A percentile compares a stretch with the other conserved stretches of the same genome.
Conservation (phyloP, 495 filamentous ascomycete species). For the Pseudomonodictys pantanalensis region DNA sequence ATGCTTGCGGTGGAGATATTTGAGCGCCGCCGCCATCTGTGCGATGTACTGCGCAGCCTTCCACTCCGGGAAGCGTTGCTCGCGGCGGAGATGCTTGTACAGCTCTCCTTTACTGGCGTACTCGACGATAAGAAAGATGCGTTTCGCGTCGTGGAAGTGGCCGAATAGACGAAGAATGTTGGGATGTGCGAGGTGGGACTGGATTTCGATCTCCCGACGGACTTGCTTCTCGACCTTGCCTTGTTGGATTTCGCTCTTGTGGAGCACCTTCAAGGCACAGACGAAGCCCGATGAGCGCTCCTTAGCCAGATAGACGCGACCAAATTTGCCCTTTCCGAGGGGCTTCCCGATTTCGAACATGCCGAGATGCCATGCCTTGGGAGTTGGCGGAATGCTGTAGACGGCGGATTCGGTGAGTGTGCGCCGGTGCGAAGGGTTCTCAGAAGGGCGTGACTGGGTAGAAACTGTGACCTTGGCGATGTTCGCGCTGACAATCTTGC, state of each 20-base stretch:
- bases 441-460: slow-evolving; percentile 58
- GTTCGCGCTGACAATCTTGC: slow-evolving; percentile 36
- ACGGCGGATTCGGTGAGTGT: slow-evolving; percentile 46
- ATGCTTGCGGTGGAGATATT: slow-evolving; percentile 94
- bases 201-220: slow-evolving; percentile 95
- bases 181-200: slow-evolving; percentile 91
- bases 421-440: slow-evolving; percentile 42
- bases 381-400: slow-evolving; percentile 57
- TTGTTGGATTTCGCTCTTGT: slow-evolving; percentile 90
- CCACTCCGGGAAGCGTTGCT: slow-evolving; percentile 88
- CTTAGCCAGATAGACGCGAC: slow-evolving; percentile 90
- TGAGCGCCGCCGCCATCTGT: slow-evolving; percentile 94
- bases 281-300: slow-evolving; percentile 88
- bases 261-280: slow-evolving; percentile 93
- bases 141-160: slow-evolving; percentile 95
- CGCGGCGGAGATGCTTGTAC: slow-evolving; percentile 91
- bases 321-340: slow-evolving; percentile 96
- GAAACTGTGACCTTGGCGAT: slow-evolving; percentile 59
- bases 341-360: slow-evolving; percentile 99
- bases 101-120: slow-evolving; percentile 94
- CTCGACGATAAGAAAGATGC: slow-evolving; percentile 93
- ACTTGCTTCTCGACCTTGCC: slow-evolving; percentile 96
- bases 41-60: slow-evolving; percentile 95
- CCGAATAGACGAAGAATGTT: slow-evolving; percentile 93
- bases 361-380: slow-evolving; percentile 84